Conservation (phyloP, 139 green algal species). For the Coelastrella sp. region DNA sequence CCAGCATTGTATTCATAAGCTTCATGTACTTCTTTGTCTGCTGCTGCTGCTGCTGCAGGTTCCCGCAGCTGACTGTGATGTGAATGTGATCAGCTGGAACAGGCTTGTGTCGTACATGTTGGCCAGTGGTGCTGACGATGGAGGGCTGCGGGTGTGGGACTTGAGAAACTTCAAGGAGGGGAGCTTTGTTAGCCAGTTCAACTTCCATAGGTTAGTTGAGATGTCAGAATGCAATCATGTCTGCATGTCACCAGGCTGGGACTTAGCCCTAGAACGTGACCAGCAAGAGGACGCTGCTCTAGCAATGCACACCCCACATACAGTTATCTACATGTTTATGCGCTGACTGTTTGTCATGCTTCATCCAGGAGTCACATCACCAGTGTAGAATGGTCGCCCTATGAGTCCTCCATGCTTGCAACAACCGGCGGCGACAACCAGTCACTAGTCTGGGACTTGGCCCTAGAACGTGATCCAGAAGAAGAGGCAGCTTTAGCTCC, state of each 20-base stretch:
- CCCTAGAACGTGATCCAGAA: constrained; percentile 96
- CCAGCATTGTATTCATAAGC: no score
- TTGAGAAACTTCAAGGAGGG: constrained; percentile 82
- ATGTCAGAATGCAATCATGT: background rate
- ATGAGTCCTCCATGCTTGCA: constrained; percentile 94
- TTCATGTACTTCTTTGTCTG: no score
- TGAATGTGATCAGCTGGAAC: constrained; percentile 99
- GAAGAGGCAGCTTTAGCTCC: constrained; percentile 90
- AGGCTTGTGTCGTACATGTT: constrained; percentile 93
- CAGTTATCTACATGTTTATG: no score
- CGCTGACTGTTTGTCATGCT: background rate
- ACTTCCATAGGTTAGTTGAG: constrained; percentile 34
- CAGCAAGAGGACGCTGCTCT: no score
- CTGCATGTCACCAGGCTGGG: no score
- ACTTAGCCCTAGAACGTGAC: no score
- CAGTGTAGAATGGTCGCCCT: constrained; percentile 94
- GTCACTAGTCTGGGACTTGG: constrained; percentile 93
- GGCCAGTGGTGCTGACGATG: constrained; percentile 93
- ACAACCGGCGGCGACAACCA: constrained; percentile 81
- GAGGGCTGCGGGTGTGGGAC: constrained; percentile 95
- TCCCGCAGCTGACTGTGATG: constrained; percentile 85
- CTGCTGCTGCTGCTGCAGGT: constrained; percentile 62
- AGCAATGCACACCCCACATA: no score
- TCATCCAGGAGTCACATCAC: constrained; percentile 56
- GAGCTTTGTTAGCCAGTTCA: constrained; percentile 39